Evolutionary conservation across 2,329 filamentous ascomycete species (phyloP), one percentile per base, ranked within the genome.

Genomic region (Monosporascus sp.): DNA sequence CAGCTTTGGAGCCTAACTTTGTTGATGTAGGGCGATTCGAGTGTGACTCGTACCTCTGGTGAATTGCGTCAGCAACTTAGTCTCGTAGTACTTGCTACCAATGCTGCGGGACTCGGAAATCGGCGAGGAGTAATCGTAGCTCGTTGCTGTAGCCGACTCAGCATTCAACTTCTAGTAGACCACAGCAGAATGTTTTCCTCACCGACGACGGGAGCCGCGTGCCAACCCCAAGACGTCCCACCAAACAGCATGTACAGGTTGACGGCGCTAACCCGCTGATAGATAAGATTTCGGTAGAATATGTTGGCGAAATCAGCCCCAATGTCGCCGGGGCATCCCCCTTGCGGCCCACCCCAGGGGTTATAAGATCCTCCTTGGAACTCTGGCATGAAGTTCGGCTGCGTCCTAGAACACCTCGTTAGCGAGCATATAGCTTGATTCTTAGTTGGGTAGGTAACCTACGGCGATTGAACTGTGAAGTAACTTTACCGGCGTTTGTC

Each of bases 211-310:
- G 83, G 81, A 4, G 77, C 76, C 14, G 81, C 78, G 31, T 84
- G 69, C 48, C 77, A 78, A 5, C 83, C 83, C 82, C 82, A 86
- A 56, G 81, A 85, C 0, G 84, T 86, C 2, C 84, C 84, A 4
- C 84, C 84, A 50, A 78, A 87, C 50, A 84, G 69, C 82, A 87
- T 86, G 63, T 87, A 87, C 2, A 87, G 66, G 31, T 77, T 84
- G 52, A 85, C 76, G 0, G 80, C 81, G 0, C 81, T 83, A 3
- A 85, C 76, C 1, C 80, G 73, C 59, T 86, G 79, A 26, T 75
- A 80, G 26, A 86, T 79, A 51, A 85, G 76, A 61, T 85, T 79
- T 11, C 82, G 75, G 64, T 87, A 87, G 68, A 84, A 86, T 4
- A 87, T 64, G 53, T 86, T 85, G 1, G 80, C 83, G 58, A 83